phyloP scores from a whole-genome alignment of 345 rosid species.

The Hibiscus tridactylites region DNA sequence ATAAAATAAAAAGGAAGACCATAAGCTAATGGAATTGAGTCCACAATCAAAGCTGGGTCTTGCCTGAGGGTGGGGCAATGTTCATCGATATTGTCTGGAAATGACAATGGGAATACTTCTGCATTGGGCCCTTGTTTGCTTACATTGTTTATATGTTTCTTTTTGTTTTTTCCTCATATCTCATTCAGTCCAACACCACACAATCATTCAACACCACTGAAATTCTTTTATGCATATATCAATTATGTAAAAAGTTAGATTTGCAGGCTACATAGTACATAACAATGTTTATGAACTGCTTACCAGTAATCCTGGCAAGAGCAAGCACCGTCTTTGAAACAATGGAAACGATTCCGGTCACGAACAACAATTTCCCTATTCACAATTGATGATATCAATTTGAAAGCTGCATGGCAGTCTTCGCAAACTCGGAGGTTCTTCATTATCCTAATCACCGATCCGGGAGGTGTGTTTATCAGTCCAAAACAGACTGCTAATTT shows the following conservation, averaged over 20 bases:
- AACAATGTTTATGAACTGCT: not conserved
- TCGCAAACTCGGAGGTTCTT: slow-evolving; percentile 57
- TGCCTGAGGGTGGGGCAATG: not conserved
- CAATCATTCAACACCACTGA: not conserved
- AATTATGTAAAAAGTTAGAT: not conserved
- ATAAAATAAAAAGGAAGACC: too few species aligned
- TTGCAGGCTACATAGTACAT: not conserved
- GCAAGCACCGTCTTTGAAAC: slow-evolving; percentile 41
- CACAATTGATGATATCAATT: slow-evolving; percentile 33
- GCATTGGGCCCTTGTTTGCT: not conserved
- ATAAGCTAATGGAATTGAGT: not conserved
- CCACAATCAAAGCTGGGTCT: not conserved
- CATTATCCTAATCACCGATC: slow-evolving; percentile 36
- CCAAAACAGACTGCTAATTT: slow-evolving; percentile 45
- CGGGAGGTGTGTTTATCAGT: slow-evolving; percentile 32
- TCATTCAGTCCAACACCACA: not conserved
- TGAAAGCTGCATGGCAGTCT: slow-evolving; percentile 42
- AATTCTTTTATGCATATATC: not conserved
- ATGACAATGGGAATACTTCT: not conserved
- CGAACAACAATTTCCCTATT: slow-evolving; percentile 39
- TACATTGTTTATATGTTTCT: not conserved
- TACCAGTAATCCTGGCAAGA: slow-evolving; percentile 53
- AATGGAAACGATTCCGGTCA: slow-evolving; percentile 50
- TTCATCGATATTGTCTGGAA: not conserved
- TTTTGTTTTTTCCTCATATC: not conserved